Evolutionary conservation across 176 grass and related monocot genomes (phyloP), one percentile per base, ranked within the genome.

Genomic region (Carex parvula): DNA sequence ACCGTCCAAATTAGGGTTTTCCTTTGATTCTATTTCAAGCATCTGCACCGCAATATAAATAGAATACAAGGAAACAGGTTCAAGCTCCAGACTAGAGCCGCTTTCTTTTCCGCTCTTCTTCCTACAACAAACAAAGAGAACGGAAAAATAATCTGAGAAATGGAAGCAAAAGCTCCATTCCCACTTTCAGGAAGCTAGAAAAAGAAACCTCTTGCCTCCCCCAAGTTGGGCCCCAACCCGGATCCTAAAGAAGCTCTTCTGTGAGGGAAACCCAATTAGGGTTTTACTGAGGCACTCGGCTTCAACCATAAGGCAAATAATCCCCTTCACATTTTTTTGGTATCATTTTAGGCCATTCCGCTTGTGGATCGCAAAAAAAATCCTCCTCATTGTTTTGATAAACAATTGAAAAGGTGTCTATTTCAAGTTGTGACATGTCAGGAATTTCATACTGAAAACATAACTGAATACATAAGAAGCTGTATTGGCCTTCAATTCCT

Each of bases 1-100:
- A 24, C 50, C 14, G 24, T 77, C 22, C 73, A 56, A 77, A 33
- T 56, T 77, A 77, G 73, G 73, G 73, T 77, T 77, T 77, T 77
- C 50, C 50, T 32, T 77, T 14, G 20, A 50, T 73, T 52, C 18
- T 13, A 9, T 73, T 32, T 55, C 73, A 77, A 56, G 48, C 54
- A 13, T 72, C 39, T 76, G 72, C 6, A 15, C 14, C 2, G 73
- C 50, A 10, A 30, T 26, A 55, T 26, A 30, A 77, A 32, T 18
- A 77, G 12, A 32, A 18, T 77, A 77, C 18, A 77, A 77, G 50
- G 24, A 77, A 30, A 54, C 42, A 56, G 5, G 73, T 77, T 77
- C 14, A 55, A 77, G 24, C 50, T 77, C 5, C 24, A 17, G 21
- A 33, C 1, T 17, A 0, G 32, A 55, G 50, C 73, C 50, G 56